phyloP scores from a whole-genome alignment of 2,329 filamentous ascomycete genomes.

The Penicillium brasilianum region DNA sequence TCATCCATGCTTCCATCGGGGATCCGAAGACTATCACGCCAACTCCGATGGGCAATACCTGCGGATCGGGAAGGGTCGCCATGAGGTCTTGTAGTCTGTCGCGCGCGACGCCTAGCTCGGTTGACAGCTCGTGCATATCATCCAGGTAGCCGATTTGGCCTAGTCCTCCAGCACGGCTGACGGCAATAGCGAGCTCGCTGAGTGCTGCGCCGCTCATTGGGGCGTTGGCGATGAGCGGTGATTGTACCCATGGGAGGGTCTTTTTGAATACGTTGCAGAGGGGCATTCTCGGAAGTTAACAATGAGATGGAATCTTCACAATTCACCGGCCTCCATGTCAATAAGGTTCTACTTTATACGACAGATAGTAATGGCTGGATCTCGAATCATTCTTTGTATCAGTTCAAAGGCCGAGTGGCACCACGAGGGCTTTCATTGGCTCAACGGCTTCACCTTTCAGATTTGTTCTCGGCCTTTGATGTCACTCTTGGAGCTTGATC shows the following conservation, averaged over 20 bases:
- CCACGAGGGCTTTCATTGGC: neutral
- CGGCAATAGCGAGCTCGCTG: constrained; percentile 18
- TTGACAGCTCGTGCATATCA: constrained; percentile 5
- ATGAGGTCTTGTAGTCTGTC: constrained; percentile 6
- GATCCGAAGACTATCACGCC: constrained; percentile 19
- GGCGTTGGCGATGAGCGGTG: constrained; percentile 22
- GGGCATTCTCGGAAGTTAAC: neutral
- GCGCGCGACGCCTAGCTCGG: constrained; percentile 3
- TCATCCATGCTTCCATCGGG: constrained; percentile 11
- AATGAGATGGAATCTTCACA: neutral
- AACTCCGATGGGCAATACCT: constrained; percentile 16
- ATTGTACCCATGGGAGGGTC: constrained; percentile 21
- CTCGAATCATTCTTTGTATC: neutral
- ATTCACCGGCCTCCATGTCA: too few relatives aligned
- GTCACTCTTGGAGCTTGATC: too few relatives aligned
- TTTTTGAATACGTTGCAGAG: neutral
- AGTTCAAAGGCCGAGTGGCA: constrained; percentile 2
- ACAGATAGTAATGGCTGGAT: neutral
- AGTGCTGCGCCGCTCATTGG: constrained; percentile 26
- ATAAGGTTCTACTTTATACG: neutral
- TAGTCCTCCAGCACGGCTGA: constrained; percentile 22
- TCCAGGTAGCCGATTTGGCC: constrained; percentile 25
- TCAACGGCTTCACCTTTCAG: too few relatives aligned
- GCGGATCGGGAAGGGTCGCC: neutral
- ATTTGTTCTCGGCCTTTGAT: neutral